Percentiles rank a stretch among this genome's conserved stretches.
phyloP scores from a whole-genome alignment of 495 filamentous ascomycete species.

The Aspergillus avenaceus region DNA sequence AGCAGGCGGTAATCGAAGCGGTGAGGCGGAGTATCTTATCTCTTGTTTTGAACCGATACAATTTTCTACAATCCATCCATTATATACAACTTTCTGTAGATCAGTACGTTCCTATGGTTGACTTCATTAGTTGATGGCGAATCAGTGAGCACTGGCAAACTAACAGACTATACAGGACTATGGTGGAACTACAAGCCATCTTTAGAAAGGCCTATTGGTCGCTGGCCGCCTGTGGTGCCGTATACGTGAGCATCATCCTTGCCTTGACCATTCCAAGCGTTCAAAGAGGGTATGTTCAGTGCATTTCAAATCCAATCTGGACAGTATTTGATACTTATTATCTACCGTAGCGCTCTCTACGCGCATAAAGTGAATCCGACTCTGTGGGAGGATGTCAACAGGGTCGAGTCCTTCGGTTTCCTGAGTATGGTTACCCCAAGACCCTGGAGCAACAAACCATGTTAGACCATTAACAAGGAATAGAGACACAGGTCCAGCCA shows the following conservation, averaged over 20 bases:
- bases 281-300: conserved; percentile 43
- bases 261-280: conserved; percentile 44
- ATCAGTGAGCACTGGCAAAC: background rate
- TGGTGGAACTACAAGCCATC: conserved; percentile 40
- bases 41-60: too few relatives aligned
- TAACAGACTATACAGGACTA: conserved; percentile 10
- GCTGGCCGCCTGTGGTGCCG: conserved; percentile 44
- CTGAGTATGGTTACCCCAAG: conserved; percentile 55
- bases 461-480: conserved; percentile 8
- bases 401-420: conserved; percentile 77
- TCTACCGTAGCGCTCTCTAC: conserved; percentile 61
- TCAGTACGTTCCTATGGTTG: too few relatives aligned
- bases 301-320: background rate
- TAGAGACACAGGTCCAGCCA: conserved; percentile 57
- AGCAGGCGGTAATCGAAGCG: conserved; percentile 12
- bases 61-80: too few relatives aligned
- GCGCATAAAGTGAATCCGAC: conserved; percentile 66
- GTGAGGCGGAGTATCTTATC: too few relatives aligned
- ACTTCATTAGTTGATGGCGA: too few relatives aligned
- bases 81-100: too few relatives aligned
- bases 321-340: background rate
- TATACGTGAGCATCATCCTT: conserved; percentile 47
- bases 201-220: conserved; percentile 58
- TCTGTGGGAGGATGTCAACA: conserved; percentile 64
- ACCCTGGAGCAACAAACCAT: background rate